phyloP scores from a whole-genome alignment of 1,284 basidiomycete genomes.

The Tylopilus sp. region DNA sequence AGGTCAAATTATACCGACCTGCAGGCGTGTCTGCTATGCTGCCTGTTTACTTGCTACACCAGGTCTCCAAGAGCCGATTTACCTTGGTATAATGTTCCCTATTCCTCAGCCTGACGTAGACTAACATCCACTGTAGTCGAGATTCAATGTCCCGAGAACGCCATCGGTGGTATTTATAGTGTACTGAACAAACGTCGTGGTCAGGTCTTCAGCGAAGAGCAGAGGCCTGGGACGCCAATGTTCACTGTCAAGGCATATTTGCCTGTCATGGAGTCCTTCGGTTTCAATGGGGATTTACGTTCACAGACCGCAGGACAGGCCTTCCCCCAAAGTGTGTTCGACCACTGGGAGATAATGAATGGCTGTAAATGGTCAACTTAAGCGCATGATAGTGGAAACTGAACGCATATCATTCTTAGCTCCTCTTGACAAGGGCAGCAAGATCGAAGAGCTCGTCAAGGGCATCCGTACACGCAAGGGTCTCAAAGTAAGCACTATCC shows the following conservation, averaged over 20 bases:
- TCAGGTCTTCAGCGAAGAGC: constrained; percentile 98
- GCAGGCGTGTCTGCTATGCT: constrained; percentile 96
- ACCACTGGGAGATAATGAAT: constrained; percentile 86
- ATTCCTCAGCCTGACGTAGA: neutral
- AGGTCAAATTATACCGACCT: constrained; percentile 96
- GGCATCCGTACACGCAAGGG: constrained; percentile 90
- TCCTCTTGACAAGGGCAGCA: constrained; percentile 82
- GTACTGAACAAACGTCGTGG: constrained; percentile 97
- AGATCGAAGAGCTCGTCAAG: constrained; percentile 84
- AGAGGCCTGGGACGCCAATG: constrained; percentile 97
- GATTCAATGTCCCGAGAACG: constrained; percentile 97
- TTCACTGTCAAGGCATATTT: constrained; percentile 99
- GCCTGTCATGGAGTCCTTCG: constrained; percentile 97
- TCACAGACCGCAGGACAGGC: constrained; percentile 94
- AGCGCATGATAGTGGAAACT: constrained; percentile 16
- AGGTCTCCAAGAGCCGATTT: constrained; percentile 95
- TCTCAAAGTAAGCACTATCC: constrained; percentile 66
- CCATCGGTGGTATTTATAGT: constrained; percentile 97
- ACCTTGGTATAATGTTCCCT: constrained; percentile 61
- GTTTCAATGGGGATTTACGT: constrained; percentile 97
- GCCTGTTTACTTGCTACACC: constrained; percentile 91
- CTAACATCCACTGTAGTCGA: constrained; percentile 60
- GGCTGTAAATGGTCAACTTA: constrained; percentile 56
- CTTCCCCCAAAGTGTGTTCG: constrained; percentile 96
- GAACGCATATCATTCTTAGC: constrained; percentile 34